These are phyloP conservation scores for Nevesoporus exiguus DNA, from an alignment of 768 basidiomycete genomes.

Conservation along the genomic window DNA sequence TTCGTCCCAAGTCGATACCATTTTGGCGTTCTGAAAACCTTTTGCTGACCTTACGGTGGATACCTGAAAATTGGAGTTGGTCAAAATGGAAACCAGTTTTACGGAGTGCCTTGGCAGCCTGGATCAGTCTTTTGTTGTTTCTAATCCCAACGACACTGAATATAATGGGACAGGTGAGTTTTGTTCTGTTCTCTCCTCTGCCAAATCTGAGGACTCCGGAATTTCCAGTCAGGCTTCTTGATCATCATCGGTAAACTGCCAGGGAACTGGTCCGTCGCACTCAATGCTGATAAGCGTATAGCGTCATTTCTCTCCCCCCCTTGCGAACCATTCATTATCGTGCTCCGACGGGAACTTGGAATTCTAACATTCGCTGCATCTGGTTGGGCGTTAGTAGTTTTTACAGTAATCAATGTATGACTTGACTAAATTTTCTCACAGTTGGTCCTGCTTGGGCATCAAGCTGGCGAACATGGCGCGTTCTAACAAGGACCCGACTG, in stretches of 20 bases:
- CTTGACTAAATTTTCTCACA: slow-evolving; percentile 21
- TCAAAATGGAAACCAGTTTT: slow-evolving; percentile 62
- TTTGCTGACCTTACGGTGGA: slow-evolving; percentile 47
- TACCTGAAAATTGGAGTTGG: slow-evolving; percentile 54
- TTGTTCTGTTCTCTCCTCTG: neutral
- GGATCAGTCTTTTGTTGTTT: slow-evolving; percentile 58
- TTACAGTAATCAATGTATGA: neutral
- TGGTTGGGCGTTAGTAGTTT: slow-evolving; percentile 58
- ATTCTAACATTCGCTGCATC: slow-evolving; percentile 46
- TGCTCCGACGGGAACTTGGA: slow-evolving; percentile 60
- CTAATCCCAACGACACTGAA: slow-evolving; percentile 49
- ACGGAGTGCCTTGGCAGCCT: slow-evolving; percentile 59
- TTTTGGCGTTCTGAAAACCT: slow-evolving; percentile 12
- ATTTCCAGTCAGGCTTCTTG: slow-evolving; percentile 55
- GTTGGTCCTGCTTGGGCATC: slow-evolving; percentile 67
- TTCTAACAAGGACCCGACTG: slow-evolving; percentile 37
- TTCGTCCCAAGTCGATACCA: neutral
- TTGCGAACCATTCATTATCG: slow-evolving; percentile 61
- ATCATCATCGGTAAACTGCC: slow-evolving; percentile 51
- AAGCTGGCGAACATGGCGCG: slow-evolving; percentile 59
- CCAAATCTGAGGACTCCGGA: neutral
- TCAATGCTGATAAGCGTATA: slow-evolving; percentile 22
- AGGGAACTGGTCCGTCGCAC: neutral
- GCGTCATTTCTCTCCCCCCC: slow-evolving; percentile 68
- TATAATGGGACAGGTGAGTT: slow-evolving; percentile 54